Base-by-base conservation (phyloP, 805 yeast genomes). In the Candida berthetii region DNA sequence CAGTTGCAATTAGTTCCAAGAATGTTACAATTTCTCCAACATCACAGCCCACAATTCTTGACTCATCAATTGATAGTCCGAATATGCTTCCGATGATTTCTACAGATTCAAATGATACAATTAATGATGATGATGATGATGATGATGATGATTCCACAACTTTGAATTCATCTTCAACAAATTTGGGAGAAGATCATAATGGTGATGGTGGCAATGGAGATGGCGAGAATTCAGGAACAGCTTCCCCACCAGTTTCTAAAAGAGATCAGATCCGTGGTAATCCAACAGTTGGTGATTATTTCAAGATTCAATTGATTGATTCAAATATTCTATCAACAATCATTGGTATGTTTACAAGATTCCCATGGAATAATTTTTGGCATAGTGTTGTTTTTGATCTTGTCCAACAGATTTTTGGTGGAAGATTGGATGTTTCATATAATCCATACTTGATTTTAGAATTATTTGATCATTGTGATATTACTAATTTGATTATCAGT, bases 331-430 rank as follows among this genome's bases (percentile, higher is more conserved):
- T 85, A 34, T 57, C 66, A 13, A 72, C 78, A 14, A 80, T 85
- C 13, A 62, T 85, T n/a, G 65, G 72, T 25, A 82, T 80, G 76
- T 82, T 85, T 54, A 80, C 82, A 53, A 66, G 71, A 42, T 85
- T 77, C 55, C 86, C 90, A 10, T 85, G 93, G 91, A 85, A 85
- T 53, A 85, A 85, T 48, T 85, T 85, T 52, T 74, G 86, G 61
- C 95, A 85, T 61, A 85, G 85, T 54, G 95, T 85, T 46, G 91
- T 85, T 1, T 85, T 85, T 62, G 95, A 85, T 60, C 73, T 85
- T 48, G 80, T 84, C 29, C 95, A 85, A 54, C 95, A 85, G 56
- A 78, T 85, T 16, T 76, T 85, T 57, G 85, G 84, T 61, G 95
- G 91, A 0, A 69, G 78, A 6, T 55, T 76, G 46, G 87, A 85